Evolutionary conservation across 768 basidiomycete species (phyloP), one percentile per base, ranked within the genome.

Genomic region (Termitomyces sp.): DNA sequence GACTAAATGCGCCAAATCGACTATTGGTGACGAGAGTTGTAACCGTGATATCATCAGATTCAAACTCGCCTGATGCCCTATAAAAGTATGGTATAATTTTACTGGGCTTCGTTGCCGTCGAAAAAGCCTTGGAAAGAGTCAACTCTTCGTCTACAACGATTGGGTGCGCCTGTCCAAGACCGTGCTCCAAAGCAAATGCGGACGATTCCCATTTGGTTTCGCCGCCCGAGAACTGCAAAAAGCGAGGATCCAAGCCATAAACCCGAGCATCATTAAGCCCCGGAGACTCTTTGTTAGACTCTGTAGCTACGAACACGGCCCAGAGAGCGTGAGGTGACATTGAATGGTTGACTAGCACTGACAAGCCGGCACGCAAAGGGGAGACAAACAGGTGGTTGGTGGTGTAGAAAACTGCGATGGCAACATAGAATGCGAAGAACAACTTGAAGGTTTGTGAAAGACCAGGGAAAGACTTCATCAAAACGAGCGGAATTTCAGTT

Each of bases 21-120:
- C 89, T 87, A 64, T 81, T 83, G 2, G 92, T 94, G 37, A 94
- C 85, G 33, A 93, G 77, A 0, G 92, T 94, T 0, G 92, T 89
- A 54, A 94, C 83, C 2, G 92, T 94, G 51, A 94, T 83, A 59
- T 92, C 91, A 38, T 86, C 79, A 31, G 70, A 63, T 48, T 83
- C 76, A 59, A 86, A 79, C 11, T 65, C 62, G 2, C 78, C 80
- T 11, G 77, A 75, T 2, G 87, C 89, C 51, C 82, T 81, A 67
- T 89, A 91, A 70, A 87, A 92, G 72, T 86, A 94, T 0, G 92
- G 92, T 21, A 90, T 77, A 53, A 92, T 82, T 60, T 84, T 83
- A 64, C 80, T 86, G 0, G 91, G 91, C 38, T 81, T 80, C 80
- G 89, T 82, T 21, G 83, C 82, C 54, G 75, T 76, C 3, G 86